A percentile compares a stretch with the other conserved stretches of the same genome.
Conservation (phyloP, 352 stramenopile genomes). For the Globisporangium spinosum region DNA sequence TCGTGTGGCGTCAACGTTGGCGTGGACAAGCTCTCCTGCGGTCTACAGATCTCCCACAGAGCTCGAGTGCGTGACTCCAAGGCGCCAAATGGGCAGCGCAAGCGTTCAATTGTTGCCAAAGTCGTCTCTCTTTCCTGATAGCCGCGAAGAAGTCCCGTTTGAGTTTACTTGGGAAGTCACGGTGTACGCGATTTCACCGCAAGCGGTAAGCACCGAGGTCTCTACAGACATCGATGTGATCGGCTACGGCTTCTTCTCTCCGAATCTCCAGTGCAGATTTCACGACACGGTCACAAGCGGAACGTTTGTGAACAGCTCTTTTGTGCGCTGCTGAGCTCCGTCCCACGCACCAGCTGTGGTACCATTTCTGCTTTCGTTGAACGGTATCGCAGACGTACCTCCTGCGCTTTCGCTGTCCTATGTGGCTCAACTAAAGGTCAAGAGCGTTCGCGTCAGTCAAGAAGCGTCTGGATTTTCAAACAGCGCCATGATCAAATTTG, state of each 20-base stretch:
- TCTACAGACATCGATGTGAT: slow-evolving; percentile 26
- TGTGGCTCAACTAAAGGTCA: slow-evolving; percentile 7
- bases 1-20: slow-evolving; percentile 4
- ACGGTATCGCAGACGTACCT: slow-evolving; percentile 18
- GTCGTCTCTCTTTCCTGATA: slow-evolving; percentile 19
- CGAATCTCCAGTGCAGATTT: slow-evolving; percentile 29
- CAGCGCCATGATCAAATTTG: neutral
- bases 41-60: slow-evolving; percentile 23
- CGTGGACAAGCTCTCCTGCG: slow-evolving; percentile 21
- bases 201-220: slow-evolving; percentile 18
- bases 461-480: neutral
- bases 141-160: slow-evolving; percentile 19
- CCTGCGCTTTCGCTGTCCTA: slow-evolving; percentile 28
- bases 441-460: neutral
- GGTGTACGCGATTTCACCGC: slow-evolving; percentile 26
- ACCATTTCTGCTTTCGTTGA: slow-evolving; percentile 29
- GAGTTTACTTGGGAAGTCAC: slow-evolving; percentile 25
- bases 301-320: slow-evolving; percentile 34
- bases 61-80: slow-evolving; percentile 24
- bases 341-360: slow-evolving; percentile 22
- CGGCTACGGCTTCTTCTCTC: slow-evolving; percentile 33
- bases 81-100: slow-evolving; percentile 13
- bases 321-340: slow-evolving; percentile 36
- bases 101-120: slow-evolving; percentile 28
- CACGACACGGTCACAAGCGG: slow-evolving; percentile 5